These are phyloP conservation scores for Plasmodium chabaudi DNA, from an alignment of 169 alveolate genomes.

Conservation along the genomic window DNA sequence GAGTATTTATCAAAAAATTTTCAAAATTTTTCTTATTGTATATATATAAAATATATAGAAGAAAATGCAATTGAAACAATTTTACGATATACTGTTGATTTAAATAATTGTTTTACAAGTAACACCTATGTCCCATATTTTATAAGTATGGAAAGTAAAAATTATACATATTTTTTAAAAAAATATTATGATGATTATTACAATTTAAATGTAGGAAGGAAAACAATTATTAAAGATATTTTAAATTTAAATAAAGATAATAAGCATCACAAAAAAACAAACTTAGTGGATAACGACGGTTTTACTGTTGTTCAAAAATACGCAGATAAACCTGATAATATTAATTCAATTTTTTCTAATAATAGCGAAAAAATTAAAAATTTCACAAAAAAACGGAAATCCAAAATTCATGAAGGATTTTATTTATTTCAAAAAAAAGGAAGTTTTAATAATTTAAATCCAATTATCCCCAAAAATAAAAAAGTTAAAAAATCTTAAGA, in stretches of 20 bases:
- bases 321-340: slow-evolving; percentile 40
- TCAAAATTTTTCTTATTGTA: slow-evolving; percentile 57
- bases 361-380: slow-evolving; percentile 23
- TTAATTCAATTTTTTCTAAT: slow-evolving; percentile 44
- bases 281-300: slow-evolving; percentile 48
- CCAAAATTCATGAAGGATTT: slow-evolving; percentile 61
- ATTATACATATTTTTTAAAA: slow-evolving; percentile 22
- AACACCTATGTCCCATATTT: slow-evolving; percentile 37
- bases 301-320: slow-evolving; percentile 63
- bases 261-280: slow-evolving; percentile 14
- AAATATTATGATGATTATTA: slow-evolving; percentile 49
- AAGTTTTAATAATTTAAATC: slow-evolving; percentile 6
- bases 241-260: slow-evolving; percentile 44
- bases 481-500: not conserved
- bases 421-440: slow-evolving; percentile 62
- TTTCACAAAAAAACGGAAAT: slow-evolving; percentile 51
- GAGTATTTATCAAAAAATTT: slow-evolving; percentile 50
- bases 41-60: slow-evolving; percentile 40
- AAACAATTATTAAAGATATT: slow-evolving; percentile 57
- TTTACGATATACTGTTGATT: slow-evolving; percentile 15
- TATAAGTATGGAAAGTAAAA: slow-evolving; percentile 42
- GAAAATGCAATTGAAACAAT: slow-evolving; percentile 36
- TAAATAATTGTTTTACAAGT: slow-evolving; percentile 48
- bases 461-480: slow-evolving; percentile 16
- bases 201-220: slow-evolving; percentile 45